Base-by-base conservation (phyloP, 225 moss, liverwort and hornwort genomes). In the Sphagnum contortum region DNA sequence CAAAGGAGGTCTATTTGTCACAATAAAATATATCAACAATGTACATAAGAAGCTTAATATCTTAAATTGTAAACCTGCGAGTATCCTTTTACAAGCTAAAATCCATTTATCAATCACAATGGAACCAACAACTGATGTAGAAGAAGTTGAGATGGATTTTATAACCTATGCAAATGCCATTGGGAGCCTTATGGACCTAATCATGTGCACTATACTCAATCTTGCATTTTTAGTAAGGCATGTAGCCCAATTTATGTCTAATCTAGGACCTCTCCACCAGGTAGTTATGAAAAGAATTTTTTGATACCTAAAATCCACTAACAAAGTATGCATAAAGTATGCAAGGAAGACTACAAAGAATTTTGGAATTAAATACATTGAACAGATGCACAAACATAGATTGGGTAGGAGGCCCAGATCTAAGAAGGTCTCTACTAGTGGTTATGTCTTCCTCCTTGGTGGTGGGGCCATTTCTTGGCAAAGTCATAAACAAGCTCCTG, bases 181-280 rank as follows among this genome's bases (percentile, higher is more conserved):
- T 63, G 4, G 63, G 12, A 63, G 63, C 49, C 50, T 65, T 8
- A 50, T 65, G n/a, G 4, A 65, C 65, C 13, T 44, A 11, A 12
- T 53, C 52, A 65, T 6, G 49, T 50, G 11, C 13, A 65, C 65
- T 44, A n/a, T 3, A 14, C 50, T 45, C 12, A 47, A 65, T 44
- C 65, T 65, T 65, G 65, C 65, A 13, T 65, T n/a, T 52, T n/a
- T 13, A 11, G 49, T 13, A n/a, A 45, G 65, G 13, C 49, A 65
- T 12, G 52, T 50, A 13, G 6, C 65, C 44, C 50, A 65, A 53
- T 50, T 50, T 47, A 65, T 65, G 65, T n/a, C 65, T 50, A 65
- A 65, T 65, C 65, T 14, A 50, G 65, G 65, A 6, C 50, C 65
- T 4, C 50, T 50, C 8, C 49, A 65, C 63, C 47, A 12, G 63